A percentile compares a stretch with the other conserved stretches of the same genome.
phyloP scores from a whole-genome alignment of 345 rosid genomes.

The Dovyalis caffra region DNA sequence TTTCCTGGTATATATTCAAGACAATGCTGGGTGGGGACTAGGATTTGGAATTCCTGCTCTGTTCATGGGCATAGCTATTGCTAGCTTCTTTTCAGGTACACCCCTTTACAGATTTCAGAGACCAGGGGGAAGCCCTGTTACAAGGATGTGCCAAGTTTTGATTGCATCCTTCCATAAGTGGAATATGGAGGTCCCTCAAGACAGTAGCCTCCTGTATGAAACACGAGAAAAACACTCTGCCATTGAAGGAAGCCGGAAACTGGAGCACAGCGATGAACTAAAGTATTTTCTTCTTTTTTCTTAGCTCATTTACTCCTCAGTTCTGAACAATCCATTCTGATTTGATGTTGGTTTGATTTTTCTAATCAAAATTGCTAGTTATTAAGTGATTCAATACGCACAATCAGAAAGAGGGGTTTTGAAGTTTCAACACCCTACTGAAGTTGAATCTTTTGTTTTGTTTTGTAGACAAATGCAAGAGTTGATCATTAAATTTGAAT shows the following conservation, averaged over 20 bases:
- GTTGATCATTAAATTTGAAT: neutral
- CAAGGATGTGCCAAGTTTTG: slow-evolving; percentile 79
- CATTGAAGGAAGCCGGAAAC: slow-evolving; percentile 73
- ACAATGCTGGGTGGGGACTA: slow-evolving; percentile 88
- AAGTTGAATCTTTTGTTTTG: neutral
- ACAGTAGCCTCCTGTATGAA: slow-evolving; percentile 64
- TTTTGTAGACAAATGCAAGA: neutral
- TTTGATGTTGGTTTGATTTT: neutral
- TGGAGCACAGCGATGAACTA: slow-evolving; percentile 67
- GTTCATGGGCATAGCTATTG: slow-evolving; percentile 84
- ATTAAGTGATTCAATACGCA: neutral
- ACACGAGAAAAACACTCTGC: slow-evolving; percentile 63
- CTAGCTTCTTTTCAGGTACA: slow-evolving; percentile 85
- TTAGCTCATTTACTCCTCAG: neutral
- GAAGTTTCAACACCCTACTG: neutral
- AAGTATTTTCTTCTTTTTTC: slow-evolving; percentile 35
- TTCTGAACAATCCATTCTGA: neutral
- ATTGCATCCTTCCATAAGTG: slow-evolving; percentile 76
- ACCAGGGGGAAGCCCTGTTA: slow-evolving; percentile 92
- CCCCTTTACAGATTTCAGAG: slow-evolving; percentile 81
- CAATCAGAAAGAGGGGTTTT: no score
- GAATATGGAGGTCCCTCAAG: slow-evolving; percentile 53
- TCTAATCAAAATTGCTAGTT: neutral
- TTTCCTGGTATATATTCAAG: slow-evolving; percentile 87
- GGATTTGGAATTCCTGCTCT: slow-evolving; percentile 94